Conservation (phyloP, 371 early-diverging fungal species). For the Mucor irregularis region DNA sequence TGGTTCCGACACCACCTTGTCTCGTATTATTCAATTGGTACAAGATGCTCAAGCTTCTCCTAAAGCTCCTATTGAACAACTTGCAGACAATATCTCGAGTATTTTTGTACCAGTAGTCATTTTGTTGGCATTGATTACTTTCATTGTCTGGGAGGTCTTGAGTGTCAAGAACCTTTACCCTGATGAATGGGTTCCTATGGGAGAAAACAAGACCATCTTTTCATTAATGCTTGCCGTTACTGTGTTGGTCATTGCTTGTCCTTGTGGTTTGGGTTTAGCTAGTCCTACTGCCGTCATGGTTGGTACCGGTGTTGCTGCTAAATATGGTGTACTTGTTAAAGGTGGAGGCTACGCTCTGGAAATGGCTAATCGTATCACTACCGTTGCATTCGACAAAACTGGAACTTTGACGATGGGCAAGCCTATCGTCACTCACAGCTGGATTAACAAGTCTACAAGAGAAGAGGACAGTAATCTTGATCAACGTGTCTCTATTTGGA, state of each 20-base stretch:
- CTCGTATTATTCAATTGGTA: conserved; percentile 66
- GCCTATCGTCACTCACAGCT: conserved; percentile 50
- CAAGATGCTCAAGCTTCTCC: conserved; percentile 70
- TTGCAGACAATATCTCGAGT: conserved; percentile 67
- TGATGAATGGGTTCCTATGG: conserved; percentile 40
- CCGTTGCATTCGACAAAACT: conserved; percentile 93
- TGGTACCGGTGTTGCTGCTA: conserved; percentile 87
- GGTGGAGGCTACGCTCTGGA: conserved; percentile 53
- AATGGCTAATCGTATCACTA: conserved; percentile 86
- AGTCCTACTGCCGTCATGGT: conserved; percentile 91
- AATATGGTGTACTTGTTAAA: conserved; percentile 60
- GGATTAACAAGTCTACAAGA: conserved; percentile 19
- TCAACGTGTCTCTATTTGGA: conserved; percentile 32
- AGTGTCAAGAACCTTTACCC: conserved; percentile 42
- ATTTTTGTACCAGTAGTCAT: conserved; percentile 64
- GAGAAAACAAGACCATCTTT: conserved; percentile 45
- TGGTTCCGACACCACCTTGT: conserved; percentile 61
- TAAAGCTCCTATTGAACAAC: conserved; percentile 65
- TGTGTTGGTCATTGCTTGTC: conserved; percentile 75
- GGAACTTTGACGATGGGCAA: conserved; percentile 79
- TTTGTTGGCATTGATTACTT: conserved; percentile 53
- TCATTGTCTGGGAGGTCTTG: conserved; percentile 57
- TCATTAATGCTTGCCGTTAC: conserved; percentile 54
- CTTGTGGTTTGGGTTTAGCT: conserved; percentile 74
- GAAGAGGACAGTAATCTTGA: background rate